A percentile compares a stretch with the other conserved stretches of the same genome.
phyloP scores from a whole-genome alignment of 75 land plant species.

The Isoetes taiwanensis region DNA sequence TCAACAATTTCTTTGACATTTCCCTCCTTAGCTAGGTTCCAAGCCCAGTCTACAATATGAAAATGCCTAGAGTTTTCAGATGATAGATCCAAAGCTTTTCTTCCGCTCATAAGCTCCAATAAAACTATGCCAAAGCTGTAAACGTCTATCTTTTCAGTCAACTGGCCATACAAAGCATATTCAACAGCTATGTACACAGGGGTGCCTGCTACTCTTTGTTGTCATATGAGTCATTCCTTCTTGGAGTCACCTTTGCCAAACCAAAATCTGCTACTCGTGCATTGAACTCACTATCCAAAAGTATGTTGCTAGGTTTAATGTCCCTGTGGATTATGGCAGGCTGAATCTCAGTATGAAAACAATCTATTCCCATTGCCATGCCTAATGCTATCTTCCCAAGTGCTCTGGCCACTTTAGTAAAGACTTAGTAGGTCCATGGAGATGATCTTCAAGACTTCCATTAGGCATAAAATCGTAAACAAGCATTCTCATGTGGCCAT shows the following conservation, averaged over 20 bases:
- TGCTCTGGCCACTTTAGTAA: slow-evolving; percentile 40
- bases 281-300: slow-evolving; percentile 54
- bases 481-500: slow-evolving; percentile 55
- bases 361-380: slow-evolving; percentile 44
- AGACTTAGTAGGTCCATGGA: slow-evolving; percentile 23
- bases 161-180: slow-evolving; percentile 54
- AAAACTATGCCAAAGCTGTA: slow-evolving; percentile 53
- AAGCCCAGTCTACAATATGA: slow-evolving; percentile 27
- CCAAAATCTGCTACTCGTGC: slow-evolving; percentile 79
- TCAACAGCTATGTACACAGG: slow-evolving; percentile 71
- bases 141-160: slow-evolving; percentile 41
- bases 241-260: slow-evolving; percentile 37
- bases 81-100: slow-evolving; percentile 25
- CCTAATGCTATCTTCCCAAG: slow-evolving; percentile 37
- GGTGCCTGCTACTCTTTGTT: slow-evolving; percentile 64
- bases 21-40: slow-evolving; percentile 21
- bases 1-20: slow-evolving; percentile 15
- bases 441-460: slow-evolving; percentile 67
- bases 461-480: slow-evolving; percentile 73
- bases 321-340: slow-evolving; percentile 75
- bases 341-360: slow-evolving; percentile 55
- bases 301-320: slow-evolving; percentile 65
- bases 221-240: slow-evolving; percentile 66
- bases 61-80: neutral
- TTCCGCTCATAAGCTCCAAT: slow-evolving; percentile 48